Conservation (phyloP, 1,284 basidiomycete species). For the Boletus hoseneyae region DNA sequence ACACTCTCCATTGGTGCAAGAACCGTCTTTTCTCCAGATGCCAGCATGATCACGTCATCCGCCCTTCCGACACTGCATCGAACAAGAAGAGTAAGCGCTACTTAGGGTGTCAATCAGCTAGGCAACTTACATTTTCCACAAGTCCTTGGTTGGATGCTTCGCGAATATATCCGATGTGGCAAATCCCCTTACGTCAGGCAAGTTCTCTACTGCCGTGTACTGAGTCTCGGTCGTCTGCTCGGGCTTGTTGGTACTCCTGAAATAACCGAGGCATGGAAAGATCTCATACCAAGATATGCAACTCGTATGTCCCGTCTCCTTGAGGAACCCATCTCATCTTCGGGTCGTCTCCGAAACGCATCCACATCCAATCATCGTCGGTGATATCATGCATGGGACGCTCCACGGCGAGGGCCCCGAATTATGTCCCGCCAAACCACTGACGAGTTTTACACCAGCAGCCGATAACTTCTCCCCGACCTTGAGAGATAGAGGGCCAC, state of each 20-base stretch:
- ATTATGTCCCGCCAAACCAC: constrained; percentile 29
- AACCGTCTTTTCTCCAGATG: constrained; percentile 32
- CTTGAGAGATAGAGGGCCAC: constrained; percentile 25
- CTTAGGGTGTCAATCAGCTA: not conserved
- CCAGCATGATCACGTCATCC: constrained; percentile 30
- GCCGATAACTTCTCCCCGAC: constrained; percentile 19
- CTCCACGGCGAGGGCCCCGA: constrained; percentile 13
- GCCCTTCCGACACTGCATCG: constrained; percentile 23
- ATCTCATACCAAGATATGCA: constrained; percentile 31
- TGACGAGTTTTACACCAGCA: constrained; percentile 20
- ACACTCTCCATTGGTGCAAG: constrained; percentile 32
- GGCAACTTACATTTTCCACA: constrained; percentile 27
- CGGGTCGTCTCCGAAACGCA: constrained; percentile 17
- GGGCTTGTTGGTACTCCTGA: not conserved
- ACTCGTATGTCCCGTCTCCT: constrained; percentile 32
- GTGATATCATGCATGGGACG: constrained; percentile 9
- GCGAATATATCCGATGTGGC: constrained; percentile 28
- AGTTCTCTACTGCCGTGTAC: constrained; percentile 27
- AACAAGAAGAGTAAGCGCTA: not conserved
- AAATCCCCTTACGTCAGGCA: constrained; percentile 28
- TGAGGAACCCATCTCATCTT: constrained; percentile 29
- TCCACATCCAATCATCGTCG: constrained; percentile 34
- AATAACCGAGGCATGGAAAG: not conserved
- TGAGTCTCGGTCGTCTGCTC: constrained; percentile 11
- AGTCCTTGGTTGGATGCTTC: constrained; percentile 29